Percentiles rank a stretch among this genome's conserved stretches.
These are phyloP conservation scores for Colletotrichum higginsianum DNA, from an alignment of 2,329 filamentous ascomycete species.

Conservation along the genomic window DNA sequence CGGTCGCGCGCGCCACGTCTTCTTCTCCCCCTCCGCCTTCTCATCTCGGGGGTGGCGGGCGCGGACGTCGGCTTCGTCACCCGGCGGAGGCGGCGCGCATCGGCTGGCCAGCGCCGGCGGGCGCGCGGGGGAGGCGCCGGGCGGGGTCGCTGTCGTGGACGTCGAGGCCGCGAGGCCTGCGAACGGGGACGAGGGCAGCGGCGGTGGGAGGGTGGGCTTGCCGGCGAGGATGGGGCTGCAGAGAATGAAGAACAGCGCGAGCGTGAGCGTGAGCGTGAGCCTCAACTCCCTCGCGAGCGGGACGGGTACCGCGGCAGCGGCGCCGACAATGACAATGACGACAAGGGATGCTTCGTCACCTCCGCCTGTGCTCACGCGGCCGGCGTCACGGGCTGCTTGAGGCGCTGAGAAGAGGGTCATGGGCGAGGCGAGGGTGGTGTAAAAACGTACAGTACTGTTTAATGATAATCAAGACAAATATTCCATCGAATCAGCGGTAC, in stretches of 20 bases:
- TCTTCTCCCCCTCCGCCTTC: background rate
- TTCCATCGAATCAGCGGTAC: background rate
- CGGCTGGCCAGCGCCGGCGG: background rate
- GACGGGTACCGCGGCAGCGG: no score
- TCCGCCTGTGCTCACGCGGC: background rate
- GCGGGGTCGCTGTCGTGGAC: background rate
- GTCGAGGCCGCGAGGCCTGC: conserved; percentile 25
- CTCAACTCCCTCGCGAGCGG: conserved; percentile 26
- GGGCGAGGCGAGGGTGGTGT: background rate
- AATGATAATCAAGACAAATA: conserved; percentile 7
- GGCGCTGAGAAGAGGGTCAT: background rate
- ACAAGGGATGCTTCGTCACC: conserved; percentile 13
- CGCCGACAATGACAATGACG: background rate
- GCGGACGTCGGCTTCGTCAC: background rate
- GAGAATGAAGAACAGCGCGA: conserved; percentile 11
- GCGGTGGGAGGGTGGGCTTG: background rate
- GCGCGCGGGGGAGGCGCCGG: background rate
- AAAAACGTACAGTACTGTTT: background rate
- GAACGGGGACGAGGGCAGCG: background rate
- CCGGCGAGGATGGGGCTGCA: conserved; percentile 26
- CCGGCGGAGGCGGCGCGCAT: background rate
- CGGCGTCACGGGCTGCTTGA: conserved; percentile 4
- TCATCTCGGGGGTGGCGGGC: background rate
- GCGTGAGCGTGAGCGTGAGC: conserved; percentile 1
- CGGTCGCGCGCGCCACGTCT: background rate